Conservation (phyloP, 331 rosid genomes). For the Cydonia oblonga region DNA sequence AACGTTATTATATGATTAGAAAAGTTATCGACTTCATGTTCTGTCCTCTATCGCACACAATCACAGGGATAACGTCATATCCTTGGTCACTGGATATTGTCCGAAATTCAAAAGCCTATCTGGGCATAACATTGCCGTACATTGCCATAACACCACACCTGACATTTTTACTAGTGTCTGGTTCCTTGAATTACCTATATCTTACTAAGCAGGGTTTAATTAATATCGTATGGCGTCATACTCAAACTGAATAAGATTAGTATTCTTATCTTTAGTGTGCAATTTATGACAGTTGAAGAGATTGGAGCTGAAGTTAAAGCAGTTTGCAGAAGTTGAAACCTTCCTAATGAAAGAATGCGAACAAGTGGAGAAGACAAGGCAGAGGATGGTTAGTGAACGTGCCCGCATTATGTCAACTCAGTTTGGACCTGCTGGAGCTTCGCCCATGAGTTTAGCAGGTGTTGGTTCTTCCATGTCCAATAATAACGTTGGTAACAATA, state of each 20-base stretch:
- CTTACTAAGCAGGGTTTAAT: background rate
- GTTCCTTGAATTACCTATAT: background rate
- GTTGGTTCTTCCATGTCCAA: constrained; percentile 61
- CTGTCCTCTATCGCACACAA: background rate
- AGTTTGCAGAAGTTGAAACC: constrained; percentile 91
- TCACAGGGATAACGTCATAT: background rate
- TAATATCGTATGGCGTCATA: background rate
- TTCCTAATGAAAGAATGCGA: constrained; percentile 93
- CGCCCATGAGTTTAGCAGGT: constrained; percentile 40
- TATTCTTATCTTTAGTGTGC: background rate
- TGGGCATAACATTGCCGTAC: background rate
- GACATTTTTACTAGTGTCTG: background rate
- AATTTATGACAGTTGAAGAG: constrained; percentile 65
- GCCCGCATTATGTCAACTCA: constrained; percentile 51
- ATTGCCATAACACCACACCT: background rate
- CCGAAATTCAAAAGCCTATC: background rate
- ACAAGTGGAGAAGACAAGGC: constrained; percentile 80
- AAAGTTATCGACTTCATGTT: background rate
- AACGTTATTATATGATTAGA: background rate
- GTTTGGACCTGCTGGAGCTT: constrained; percentile 55
- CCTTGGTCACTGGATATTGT: background rate
- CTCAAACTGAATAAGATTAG: background rate
- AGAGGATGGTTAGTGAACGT: constrained; percentile 67
- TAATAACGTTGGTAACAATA: constrained; percentile 46
- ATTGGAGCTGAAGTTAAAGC: constrained; percentile 84